phyloP scores from a whole-genome alignment of 305 asterid genomes.

The Fraxinus greggii region DNA sequence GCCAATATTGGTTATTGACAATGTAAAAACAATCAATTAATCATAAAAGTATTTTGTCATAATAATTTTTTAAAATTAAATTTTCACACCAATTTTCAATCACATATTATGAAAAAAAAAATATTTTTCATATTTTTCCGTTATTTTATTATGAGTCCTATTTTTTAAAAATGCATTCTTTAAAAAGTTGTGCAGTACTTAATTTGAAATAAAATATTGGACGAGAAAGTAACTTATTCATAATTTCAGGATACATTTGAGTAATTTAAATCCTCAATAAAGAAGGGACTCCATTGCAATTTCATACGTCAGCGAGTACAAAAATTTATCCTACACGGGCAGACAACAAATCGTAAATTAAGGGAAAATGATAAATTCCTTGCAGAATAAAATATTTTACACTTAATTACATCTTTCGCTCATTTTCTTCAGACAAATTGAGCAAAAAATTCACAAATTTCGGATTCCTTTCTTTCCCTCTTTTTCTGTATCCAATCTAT shows the following conservation, averaged over 20 bases:
- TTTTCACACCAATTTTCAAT: background rate
- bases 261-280: background rate
- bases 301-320: background rate
- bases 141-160: background rate
- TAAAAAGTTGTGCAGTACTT: background rate
- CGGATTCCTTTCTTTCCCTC: constrained; percentile 46
- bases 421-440: constrained; percentile 27
- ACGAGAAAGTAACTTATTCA: background rate
- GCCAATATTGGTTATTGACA: background rate
- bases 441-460: constrained; percentile 28
- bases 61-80: too few species aligned
- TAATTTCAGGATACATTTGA: background rate
- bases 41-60: background rate
- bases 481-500: constrained; percentile 36
- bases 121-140: background rate
- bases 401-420: constrained; percentile 19
- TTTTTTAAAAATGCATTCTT: background rate
- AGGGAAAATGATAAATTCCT: constrained; percentile 28
- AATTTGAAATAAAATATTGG: background rate
- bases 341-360: constrained; percentile 33
- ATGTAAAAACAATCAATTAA: background rate
- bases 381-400: constrained; percentile 21
- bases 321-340: constrained; percentile 4
- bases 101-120: background rate
- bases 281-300: background rate